Base-by-base conservation (phyloP, 108 stramenopile genomes). In the Cyclotella distinguenda region DNA sequence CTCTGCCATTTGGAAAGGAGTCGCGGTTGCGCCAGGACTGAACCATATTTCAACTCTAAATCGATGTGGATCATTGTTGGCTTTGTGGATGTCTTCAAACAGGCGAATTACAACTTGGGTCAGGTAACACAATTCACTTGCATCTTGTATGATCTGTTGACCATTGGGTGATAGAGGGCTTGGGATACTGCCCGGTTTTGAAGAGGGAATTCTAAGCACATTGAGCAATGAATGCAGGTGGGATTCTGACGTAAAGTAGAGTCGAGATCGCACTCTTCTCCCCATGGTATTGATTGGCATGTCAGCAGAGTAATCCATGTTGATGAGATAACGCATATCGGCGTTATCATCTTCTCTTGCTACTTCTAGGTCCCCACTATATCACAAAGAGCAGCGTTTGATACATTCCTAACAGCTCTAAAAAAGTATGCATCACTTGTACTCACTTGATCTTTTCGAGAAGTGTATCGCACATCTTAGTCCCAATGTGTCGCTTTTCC, bases 181-280 rank as follows among this genome's bases (percentile, higher is more conserved):
- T 11, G 68, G 65, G 34, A 68, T 62, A 36, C 72, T 70, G 0
- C 66, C 62, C 26, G 80, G 60, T 30, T 85, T 74, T 25, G 68
- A 77, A 2, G 87, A 75, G 30, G 78, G 43, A 70, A 93, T 95
- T n/a, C 97, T 73, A 8, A 99, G 72, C 33, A 96, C 94, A 70
- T 97, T 98, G 45, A 98, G 67, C 43, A 74, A 40, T 30, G 73
- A 65, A 66, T 98, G 97, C 32, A 99, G 66, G 83, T 99, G 99
- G 19, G 89, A 88, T 80, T 99, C 99, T n/a, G 90, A 92, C 3
- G 97, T 99, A 60, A 81, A 81, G 58, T 99, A 99, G 27, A 99
- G 77, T 1, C 99, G 83, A 6, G 97, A 97, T 48, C 99, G 91
- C n/a, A 99, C 94, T 28, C 94, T 78, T 25, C 97, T 85, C 15